phyloP scores from a whole-genome alignment of 768 basidiomycete species.

The Gloeostereum incarnatum region DNA sequence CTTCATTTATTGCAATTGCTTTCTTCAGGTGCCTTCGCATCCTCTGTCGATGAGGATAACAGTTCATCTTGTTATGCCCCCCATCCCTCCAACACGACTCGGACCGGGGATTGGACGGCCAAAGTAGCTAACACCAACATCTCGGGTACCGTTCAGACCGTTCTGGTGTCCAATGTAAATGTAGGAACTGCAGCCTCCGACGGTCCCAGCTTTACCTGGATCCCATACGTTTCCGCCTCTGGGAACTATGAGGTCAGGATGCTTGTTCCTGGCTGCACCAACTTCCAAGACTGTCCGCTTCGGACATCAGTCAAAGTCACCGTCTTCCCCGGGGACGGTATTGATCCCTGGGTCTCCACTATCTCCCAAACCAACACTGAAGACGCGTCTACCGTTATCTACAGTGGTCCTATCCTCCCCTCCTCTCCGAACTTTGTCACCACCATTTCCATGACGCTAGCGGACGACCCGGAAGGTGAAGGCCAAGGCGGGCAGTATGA shows the following conservation, averaged over 20 bases:
- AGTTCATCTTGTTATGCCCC: constrained; percentile 70
- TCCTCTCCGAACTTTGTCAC: constrained; percentile 61
- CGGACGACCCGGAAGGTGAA: constrained; percentile 49
- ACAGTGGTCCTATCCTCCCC: constrained; percentile 78
- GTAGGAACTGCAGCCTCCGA: constrained; percentile 52
- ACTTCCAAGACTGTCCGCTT: constrained; percentile 68
- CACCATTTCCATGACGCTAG: constrained; percentile 69
- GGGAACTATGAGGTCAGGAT: constrained; percentile 83
- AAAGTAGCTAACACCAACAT: constrained; percentile 62
- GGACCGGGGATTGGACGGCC: constrained; percentile 63
- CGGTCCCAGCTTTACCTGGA: constrained; percentile 82
- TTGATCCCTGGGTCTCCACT: constrained; percentile 55
- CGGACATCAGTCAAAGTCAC: constrained; percentile 80
- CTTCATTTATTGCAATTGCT: constrained; percentile 89
- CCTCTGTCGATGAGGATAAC: constrained; percentile 55
- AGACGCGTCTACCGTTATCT: constrained; percentile 58
- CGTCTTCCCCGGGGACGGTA: constrained; percentile 68
- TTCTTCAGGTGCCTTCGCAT: constrained; percentile 86
- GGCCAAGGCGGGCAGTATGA: constrained; percentile 65
- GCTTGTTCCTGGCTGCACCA: constrained; percentile 77
- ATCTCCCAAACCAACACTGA: constrained; percentile 63
- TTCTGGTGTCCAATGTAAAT: constrained; percentile 58
- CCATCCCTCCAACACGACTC: constrained; percentile 55
- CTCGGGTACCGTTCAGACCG: constrained; percentile 68
- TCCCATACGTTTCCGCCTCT: constrained; percentile 84